A percentile compares a stretch with the other conserved stretches of the same genome.
Conservation (phyloP, 1,284 basidiomycete species). For the Ustilago cynodontis region DNA sequence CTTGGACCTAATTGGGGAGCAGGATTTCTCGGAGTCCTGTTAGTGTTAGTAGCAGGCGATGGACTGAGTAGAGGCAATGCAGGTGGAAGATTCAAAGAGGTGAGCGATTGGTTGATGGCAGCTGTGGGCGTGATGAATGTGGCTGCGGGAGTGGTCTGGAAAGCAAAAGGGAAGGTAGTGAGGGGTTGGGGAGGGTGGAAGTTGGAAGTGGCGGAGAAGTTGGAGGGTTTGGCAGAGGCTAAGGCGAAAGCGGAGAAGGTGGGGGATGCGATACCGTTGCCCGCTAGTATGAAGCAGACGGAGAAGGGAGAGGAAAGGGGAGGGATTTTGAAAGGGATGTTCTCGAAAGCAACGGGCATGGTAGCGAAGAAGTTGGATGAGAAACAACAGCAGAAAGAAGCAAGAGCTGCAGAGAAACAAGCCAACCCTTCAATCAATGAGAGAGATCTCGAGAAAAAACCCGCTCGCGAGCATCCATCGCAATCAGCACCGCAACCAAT, state of each 20-base stretch:
- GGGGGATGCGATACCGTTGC: constrained; percentile 17
- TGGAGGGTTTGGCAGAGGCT: constrained; percentile 39
- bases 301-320: background rate
- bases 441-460: background rate
- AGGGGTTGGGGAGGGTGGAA: constrained; percentile 39
- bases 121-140: constrained; percentile 33
- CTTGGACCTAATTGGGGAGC: constrained; percentile 55
- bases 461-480: background rate
- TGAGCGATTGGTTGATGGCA: constrained; percentile 38
- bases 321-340: background rate
- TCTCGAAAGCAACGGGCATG: background rate
- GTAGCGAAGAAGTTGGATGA: background rate
- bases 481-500: background rate
- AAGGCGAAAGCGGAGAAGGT: constrained; percentile 38
- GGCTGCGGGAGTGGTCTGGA: constrained; percentile 28
- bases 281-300: background rate
- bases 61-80: constrained; percentile 17
- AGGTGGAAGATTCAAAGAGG: constrained; percentile 24
- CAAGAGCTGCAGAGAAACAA: background rate
- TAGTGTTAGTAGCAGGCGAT: constrained; percentile 43
- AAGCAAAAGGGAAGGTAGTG: constrained; percentile 36
- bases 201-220: constrained; percentile 28
- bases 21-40: constrained; percentile 44
- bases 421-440: background rate
- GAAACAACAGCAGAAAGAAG: background rate